A percentile compares a stretch with the other conserved stretches of the same genome.
phyloP scores from a whole-genome alignment of 2,329 filamentous ascomycete species.

The Pyrenophora teres region DNA sequence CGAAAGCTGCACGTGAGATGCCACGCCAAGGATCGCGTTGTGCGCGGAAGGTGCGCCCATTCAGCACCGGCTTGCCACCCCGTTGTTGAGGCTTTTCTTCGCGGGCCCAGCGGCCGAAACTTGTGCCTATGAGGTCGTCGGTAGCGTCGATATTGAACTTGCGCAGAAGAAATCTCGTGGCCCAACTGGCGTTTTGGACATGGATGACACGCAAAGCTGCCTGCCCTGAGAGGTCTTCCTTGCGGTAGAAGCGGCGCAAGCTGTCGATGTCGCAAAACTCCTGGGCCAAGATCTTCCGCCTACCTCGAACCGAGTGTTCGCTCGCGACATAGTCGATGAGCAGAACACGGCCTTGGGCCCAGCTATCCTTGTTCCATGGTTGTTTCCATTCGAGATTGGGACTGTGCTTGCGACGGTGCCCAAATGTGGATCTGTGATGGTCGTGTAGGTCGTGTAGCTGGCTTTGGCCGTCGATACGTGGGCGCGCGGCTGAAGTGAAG shows the following conservation, averaged over 20 bases:
- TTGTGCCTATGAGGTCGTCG: constrained; percentile 55
- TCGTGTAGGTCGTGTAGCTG: constrained; percentile 14
- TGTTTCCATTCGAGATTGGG: constrained; percentile 47
- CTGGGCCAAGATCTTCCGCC: constrained; percentile 54
- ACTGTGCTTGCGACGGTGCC: constrained; percentile 39
- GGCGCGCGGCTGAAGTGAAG: constrained; percentile 18
- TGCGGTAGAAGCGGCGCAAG: constrained; percentile 52
- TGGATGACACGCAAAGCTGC: constrained; percentile 52
- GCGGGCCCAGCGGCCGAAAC: constrained; percentile 56
- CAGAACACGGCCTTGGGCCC: constrained; percentile 53
- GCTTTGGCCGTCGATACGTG: constrained; percentile 16
- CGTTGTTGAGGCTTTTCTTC: constrained; percentile 54
- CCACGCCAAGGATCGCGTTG: constrained; percentile 58
- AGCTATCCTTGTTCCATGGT: constrained; percentile 45
- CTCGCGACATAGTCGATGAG: constrained; percentile 56
- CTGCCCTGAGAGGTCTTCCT: constrained; percentile 41
- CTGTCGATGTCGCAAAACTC: constrained; percentile 54
- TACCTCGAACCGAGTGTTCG: constrained; percentile 46
- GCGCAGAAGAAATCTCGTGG: constrained; percentile 53
- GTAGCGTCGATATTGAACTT: constrained; percentile 60
- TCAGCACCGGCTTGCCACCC: constrained; percentile 58
- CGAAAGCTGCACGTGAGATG: constrained; percentile 56
- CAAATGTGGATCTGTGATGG: constrained; percentile 27
- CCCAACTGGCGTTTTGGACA: constrained; percentile 60
- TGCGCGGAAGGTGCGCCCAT: constrained; percentile 56